Evolutionary conservation across 2,329 filamentous ascomycete genomes (phyloP).

Genomic region (Cladosporium cucumerinum): DNA sequence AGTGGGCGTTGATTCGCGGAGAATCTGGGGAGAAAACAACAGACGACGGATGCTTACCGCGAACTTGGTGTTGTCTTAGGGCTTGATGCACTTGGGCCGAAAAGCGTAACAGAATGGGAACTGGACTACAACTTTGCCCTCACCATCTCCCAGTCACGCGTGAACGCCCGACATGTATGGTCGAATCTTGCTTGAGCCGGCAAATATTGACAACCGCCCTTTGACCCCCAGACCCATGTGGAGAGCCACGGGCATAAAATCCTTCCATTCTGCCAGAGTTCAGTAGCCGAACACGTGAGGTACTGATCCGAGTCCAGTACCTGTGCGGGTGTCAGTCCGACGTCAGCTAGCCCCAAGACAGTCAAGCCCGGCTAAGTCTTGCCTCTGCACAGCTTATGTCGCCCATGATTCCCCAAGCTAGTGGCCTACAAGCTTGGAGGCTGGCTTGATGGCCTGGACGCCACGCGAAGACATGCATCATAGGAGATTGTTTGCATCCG

Average conservation of each 20-base stretch:
- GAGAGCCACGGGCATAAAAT: background rate
- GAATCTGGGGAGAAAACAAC: background rate
- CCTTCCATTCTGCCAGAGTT: background rate
- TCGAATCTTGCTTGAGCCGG: background rate
- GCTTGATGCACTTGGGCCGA: background rate
- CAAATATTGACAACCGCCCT: background rate
- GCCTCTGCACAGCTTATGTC: background rate
- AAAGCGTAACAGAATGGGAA: background rate
- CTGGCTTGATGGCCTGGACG: background rate
- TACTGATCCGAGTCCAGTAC: background rate
- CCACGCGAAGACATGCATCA: background rate
- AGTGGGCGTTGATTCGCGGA: conserved; percentile 1
- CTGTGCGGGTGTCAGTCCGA: background rate
- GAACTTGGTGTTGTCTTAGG: background rate
- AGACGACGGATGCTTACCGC: background rate
- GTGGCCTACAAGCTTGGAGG: background rate
- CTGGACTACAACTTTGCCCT: background rate
- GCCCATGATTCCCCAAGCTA: background rate
- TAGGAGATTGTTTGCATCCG: background rate
- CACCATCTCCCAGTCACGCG: background rate
- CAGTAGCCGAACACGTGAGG: background rate
- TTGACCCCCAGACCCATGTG: background rate
- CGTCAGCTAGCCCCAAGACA: background rate
- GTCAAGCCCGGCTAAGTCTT: conserved; percentile 6
- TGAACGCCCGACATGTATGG: background rate